Percentiles rank a stretch among this genome's conserved stretches.
phyloP scores from a whole-genome alignment of 495 filamentous ascomycete genomes.

The Aeminium ludgeri region DNA sequence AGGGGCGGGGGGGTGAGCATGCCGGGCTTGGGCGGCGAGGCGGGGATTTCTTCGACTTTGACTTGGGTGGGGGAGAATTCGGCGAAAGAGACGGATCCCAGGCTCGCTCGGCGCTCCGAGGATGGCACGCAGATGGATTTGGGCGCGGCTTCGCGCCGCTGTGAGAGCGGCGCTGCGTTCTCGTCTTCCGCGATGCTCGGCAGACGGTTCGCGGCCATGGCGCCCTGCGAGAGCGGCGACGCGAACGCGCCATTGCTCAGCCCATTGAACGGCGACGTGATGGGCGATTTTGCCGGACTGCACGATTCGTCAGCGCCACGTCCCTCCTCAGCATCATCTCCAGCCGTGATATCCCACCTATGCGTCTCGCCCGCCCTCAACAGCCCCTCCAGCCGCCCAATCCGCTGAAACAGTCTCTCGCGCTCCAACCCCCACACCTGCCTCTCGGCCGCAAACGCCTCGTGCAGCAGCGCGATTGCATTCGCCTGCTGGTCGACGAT shows the following conservation, averaged over 20 bases:
- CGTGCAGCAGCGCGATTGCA: slow-evolving; percentile 11
- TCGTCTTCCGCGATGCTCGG: slow-evolving; percentile 15
- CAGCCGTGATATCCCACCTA: slow-evolving; percentile 4
- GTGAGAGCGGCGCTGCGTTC: slow-evolving; percentile 3
- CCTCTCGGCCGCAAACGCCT: slow-evolving; percentile 15
- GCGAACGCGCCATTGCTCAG: slow-evolving; percentile 6
- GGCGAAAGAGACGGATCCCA: slow-evolving; percentile 5
- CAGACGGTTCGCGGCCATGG: neutral
- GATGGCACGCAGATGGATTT: slow-evolving; percentile 4
- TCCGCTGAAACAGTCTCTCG: slow-evolving; percentile 10
- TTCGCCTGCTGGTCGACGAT: slow-evolving; percentile 14
- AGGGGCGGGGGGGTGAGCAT: slow-evolving; percentile 10
- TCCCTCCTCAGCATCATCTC: neutral
- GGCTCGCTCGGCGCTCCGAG: neutral
- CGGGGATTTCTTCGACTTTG: slow-evolving; percentile 12
- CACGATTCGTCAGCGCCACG: neutral
- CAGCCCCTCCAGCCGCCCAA: slow-evolving; percentile 11
- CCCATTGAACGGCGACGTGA: slow-evolving; percentile 5
- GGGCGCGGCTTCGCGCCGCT: slow-evolving; percentile 6
- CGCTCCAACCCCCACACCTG: slow-evolving; percentile 12
- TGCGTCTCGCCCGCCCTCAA: slow-evolving; percentile 10
- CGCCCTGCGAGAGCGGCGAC: slow-evolving; percentile 4
- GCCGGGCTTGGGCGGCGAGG: slow-evolving; percentile 7
- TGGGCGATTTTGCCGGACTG: slow-evolving; percentile 15
- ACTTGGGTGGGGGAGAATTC: neutral